Evolutionary conservation across 768 basidiomycete species (phyloP).

Genomic region (Mycena crocata): DNA sequence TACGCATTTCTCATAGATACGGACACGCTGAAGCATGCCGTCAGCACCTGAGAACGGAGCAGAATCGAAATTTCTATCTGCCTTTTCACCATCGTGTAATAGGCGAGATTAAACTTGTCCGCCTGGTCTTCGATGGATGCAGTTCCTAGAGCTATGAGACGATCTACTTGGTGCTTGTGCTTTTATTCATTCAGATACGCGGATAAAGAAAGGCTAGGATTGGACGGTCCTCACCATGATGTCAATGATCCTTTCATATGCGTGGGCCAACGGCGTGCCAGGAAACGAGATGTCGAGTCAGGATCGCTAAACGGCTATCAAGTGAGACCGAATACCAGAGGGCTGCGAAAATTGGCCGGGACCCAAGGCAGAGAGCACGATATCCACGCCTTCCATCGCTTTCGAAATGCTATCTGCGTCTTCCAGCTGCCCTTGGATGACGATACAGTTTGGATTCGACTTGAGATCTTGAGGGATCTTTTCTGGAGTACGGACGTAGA

Average conservation of each 20-base stretch:
- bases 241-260: conserved; percentile 66
- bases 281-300: conserved; percentile 53
- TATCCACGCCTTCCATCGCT: conserved; percentile 68
- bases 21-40: conserved; percentile 56
- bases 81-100: conserved; percentile 25
- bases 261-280: conserved; percentile 70
- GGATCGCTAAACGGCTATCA: conserved; percentile 35
- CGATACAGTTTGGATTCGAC: conserved; percentile 55
- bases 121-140: conserved; percentile 70
- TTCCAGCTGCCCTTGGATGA: conserved; percentile 68
- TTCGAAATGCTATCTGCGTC: conserved; percentile 60
- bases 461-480: conserved; percentile 68
- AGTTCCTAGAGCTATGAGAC: conserved; percentile 76
- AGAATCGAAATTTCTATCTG: not conserved
- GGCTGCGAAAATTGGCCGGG: conserved; percentile 45
- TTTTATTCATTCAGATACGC: no score
- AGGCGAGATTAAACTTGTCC: conserved; percentile 61
- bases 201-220: no score
- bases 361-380: conserved; percentile 76
- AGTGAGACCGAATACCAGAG: conserved; percentile 11
- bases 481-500: conserved; percentile 57
- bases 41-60: conserved; percentile 48
- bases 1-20: conserved; percentile 68
- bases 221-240: no score
- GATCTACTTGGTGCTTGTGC: conserved; percentile 59